Evolutionary conservation across 2,329 filamentous ascomycete genomes (phyloP), one percentile per base, ranked within the genome.

Genomic region (Colletotrichum chlorophyti): DNA sequence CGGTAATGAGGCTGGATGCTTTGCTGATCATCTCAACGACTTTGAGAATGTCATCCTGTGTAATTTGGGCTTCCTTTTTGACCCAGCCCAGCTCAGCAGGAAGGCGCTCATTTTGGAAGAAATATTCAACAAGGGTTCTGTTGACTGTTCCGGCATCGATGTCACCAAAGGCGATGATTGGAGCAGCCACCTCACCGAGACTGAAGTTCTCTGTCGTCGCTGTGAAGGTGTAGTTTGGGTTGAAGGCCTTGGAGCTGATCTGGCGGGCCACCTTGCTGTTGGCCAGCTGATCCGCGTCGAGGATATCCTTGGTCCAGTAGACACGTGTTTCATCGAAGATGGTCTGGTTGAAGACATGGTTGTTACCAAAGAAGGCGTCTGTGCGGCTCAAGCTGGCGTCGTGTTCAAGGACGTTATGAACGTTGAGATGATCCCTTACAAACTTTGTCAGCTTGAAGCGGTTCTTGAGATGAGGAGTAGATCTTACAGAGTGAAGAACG

Each of bases 291-390:
- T 74, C 53, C 1, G 75, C 66, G 19, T 73, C 69, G 26, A 84
- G 64, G 15, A 71, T 67, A 3, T 72, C 65, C 0, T 54, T 69
- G 0, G 75, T 79, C 78, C 80, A 85, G 69, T 78, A 84, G 5
- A 63, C 55, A 34, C 63, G 70, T 0, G 75, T 76, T 53, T 75
- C 67, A 48, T 79, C 74, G 66, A 84, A 85, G 61, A 83, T 66
- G 3, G 73, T 76, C 49, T 78, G 69, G 68, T 85, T 83, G 72
- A 85, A 85, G 53, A 76, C 53, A 63, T 80, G 74, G 62, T 79
- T 79, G 66, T 79, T 78, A 19, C 81, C 82, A 50, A 82, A 76
- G 71, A 70, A 79, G 8, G 74, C 77, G 55, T 85, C 82, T 2
- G 71, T 65, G 23, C 81, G 80, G 35, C 76, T 76, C 23, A 80